Percentiles rank a stretch among this genome's conserved stretches.
Conservation (phyloP, 768 basidiomycete genomes). For the Russula earlei region DNA sequence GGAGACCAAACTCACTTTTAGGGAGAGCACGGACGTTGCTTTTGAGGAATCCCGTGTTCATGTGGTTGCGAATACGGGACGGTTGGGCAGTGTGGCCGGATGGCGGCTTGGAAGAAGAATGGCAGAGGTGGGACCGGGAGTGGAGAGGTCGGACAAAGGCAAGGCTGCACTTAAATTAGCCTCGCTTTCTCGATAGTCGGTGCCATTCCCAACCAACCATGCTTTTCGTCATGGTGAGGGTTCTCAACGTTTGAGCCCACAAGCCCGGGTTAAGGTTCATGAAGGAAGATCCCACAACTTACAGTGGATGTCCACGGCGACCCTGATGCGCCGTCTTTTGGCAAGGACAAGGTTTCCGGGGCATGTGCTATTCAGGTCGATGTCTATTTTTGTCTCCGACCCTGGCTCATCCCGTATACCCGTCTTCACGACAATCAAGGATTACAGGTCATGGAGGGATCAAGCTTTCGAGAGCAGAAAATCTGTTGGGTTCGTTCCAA, state of each 20-base stretch:
- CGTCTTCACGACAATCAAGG: constrained; percentile 48
- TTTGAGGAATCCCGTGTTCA: constrained; percentile 47
- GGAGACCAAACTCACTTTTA: constrained; percentile 42
- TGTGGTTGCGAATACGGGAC: constrained; percentile 66
- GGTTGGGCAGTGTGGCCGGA: constrained; percentile 78
- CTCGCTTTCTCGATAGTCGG: background rate
- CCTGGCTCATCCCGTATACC: constrained; percentile 31
- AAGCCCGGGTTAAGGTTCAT: background rate
- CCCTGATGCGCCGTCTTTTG: background rate
- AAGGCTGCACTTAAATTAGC: constrained; percentile 2
- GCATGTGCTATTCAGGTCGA: background rate
- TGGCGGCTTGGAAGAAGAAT: constrained; percentile 66
- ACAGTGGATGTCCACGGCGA: no score
- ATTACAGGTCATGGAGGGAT: constrained; percentile 67
- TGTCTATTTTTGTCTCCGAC: background rate
- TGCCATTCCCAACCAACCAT: no score
- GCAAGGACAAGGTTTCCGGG: background rate
- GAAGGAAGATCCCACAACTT: background rate
- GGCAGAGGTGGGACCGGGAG: constrained; percentile 51
- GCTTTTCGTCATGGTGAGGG: no score
- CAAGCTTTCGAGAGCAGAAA: constrained; percentile 46
- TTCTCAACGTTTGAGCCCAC: background rate
- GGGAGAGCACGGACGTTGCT: constrained; percentile 41
- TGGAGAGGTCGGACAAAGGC: constrained; percentile 38
- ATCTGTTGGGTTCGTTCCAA: constrained; percentile 89